Base-by-base conservation (phyloP, 2,329 filamentous ascomycete species). In the Talaromyces sp. region DNA sequence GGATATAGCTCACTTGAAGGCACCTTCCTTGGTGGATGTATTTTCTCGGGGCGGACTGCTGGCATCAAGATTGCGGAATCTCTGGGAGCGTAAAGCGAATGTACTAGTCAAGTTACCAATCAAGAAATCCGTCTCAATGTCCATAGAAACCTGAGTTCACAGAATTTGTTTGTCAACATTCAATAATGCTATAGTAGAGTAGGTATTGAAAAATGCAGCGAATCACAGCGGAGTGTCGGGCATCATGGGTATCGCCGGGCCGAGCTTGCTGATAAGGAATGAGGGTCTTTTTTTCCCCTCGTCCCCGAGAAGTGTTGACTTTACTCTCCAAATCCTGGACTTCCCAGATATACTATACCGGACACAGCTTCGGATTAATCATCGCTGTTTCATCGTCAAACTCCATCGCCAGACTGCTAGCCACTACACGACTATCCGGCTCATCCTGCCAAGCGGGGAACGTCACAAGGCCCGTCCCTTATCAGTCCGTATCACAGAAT, bases 1-100 rank as follows among this genome's bases (percentile, higher is more conserved):
- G 86, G 86, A 0, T 88, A 88, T 69, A 86, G 80, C 69, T 84
- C 86, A 1, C 81, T 88, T 41, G 86, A 88, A 73, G 86, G 86
- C 0, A 88, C 86, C 0, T 88, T 88, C 70, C 69, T 88, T 3
- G 86, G 86, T 14, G 86, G 86, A 0, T 88, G 86, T 66, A 87
- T 88, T 69, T 88, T 88, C 69, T 87, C 86, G 0, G 86, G 86
- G 0, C 75, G 85, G 6, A 82, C 82, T 0, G 86, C 86, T 0
- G 86, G 86, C 0, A 76, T 82, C 10, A 85, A 81, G 0, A 83
- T 88, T 35, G 65, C 67, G 11, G 61, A 60, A 39, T 56, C 33
- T 19, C 7, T 65, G 16, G 24, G 33, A 56, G 35, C 33, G 37
- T 31, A 19, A 31, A 19, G 16, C 13, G 27, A 3, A 13, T 9